Evolutionary conservation across 2,329 filamentous ascomycete genomes (phyloP), one percentile per base, ranked within the genome.

Genomic region (Alternaria infectoria): DNA sequence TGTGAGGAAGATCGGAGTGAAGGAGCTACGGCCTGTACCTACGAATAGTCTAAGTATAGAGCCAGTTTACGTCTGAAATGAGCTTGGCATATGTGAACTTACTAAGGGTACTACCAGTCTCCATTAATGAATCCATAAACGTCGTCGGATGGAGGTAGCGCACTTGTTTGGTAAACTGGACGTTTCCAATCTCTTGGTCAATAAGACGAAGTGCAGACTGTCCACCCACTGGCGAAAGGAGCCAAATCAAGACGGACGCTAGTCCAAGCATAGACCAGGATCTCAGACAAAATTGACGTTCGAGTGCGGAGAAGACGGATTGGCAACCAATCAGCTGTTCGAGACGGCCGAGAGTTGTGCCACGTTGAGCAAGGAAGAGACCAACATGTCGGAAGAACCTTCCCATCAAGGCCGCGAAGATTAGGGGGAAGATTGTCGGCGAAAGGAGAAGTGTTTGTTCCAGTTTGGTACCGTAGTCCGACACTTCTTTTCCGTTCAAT

Each of bases 401-500:
- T 12, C 73, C 73, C 74, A 76, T 76, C 4, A 76, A 62, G 5
- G 73, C 74, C 19, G 74, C 75, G 36, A 75, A 77, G 3, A 76
- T 69, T 6, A 77, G 52, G 3, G 74, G 72, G 40, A 76, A 76
- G 2, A 77, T 69, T 2, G 74, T 77, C 4, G 75, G 74, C 5
- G 70, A 75, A 7, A 73, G 62, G 4, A 74, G 69, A 1, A 62
- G 47, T 4, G 47, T 32, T 23, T 58, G 46, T 47, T 52, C 56
- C 15, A 62, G 23, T 21, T 54, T 65, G 12, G 43, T 3, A 15
- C 71, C 71, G 21, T 70, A 71, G 2, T 59, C 17, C 3, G 67
- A 65, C 0, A 72, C 57, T 11, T 66, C 51, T 51, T 69, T 61
- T 6, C 66, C 69, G 32, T 77, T 60, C 5, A 77, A 45, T 23